Base-by-base conservation (phyloP, 306 rosid genomes). In the Acacia confusa region DNA sequence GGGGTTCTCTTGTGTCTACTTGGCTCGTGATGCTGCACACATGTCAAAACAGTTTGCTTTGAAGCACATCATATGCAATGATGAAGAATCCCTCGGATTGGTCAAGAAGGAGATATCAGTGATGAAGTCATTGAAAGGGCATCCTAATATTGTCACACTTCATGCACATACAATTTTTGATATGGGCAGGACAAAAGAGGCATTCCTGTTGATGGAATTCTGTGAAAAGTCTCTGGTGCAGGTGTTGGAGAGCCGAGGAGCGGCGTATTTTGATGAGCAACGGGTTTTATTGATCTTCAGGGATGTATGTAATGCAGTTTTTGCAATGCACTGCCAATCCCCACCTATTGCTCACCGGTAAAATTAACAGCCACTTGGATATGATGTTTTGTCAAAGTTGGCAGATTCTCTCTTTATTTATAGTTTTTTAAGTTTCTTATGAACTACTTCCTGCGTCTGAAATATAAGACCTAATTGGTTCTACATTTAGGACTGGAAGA, bases 281-380 rank as follows among this genome's bases (percentile, higher is more conserved):
- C 99, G 90, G 88, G 84, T 90, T 73, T 89, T 95, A 75, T 55
- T 83, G 69, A 93, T 95, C 86, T 93, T 95, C 89, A 91, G 97
- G 85, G 99, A 93, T 55, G 90, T 91, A 17, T 93, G 97, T 70
- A 95, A 90, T 87, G 97, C 97, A 9, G 94, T 95, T 70, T 93
- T 95, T 3, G 89, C 99, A 7, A 93, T 95, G 97, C 99, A 95
- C 85, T 90, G 95, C 72, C 94, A 81, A 66, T 95, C 93, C 71
- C 98, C 93, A 0, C 97, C 98, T 47, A 81, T 95, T 93, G 99
- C 99, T 76, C 97, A 95, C 88, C 81, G 97, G 99, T 95, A 91
- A 78, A 77, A 82, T 48, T 76, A 69, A 68, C 36, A 20, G 13
- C 67, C 78, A 70, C 68, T 47, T 45, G 72, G 17, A 32, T 80